phyloP scores from a whole-genome alignment of 2,329 filamentous ascomycete species.

The Epichloe elymi region DNA sequence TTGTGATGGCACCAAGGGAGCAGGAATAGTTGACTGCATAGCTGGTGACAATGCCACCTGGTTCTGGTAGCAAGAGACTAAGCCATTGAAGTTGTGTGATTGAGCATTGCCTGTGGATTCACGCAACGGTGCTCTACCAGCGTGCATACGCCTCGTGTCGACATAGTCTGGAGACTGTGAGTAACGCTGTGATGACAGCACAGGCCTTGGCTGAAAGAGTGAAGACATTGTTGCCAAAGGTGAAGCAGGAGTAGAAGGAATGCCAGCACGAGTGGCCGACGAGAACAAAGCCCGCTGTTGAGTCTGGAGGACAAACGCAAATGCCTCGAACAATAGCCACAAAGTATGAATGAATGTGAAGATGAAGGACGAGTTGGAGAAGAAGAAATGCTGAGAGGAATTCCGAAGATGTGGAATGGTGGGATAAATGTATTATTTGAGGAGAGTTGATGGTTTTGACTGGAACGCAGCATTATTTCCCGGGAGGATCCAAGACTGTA shows the following conservation, averaged over 20 bases:
- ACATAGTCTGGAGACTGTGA: conserved; percentile 33
- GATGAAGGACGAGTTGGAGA: conserved; percentile 20
- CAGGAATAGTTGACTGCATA: conserved; percentile 34
- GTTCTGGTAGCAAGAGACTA: conserved; percentile 32
- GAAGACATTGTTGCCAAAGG: conserved; percentile 21
- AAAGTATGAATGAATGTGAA: conserved; percentile 14
- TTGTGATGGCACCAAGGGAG: conserved; percentile 37
- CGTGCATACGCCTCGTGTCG: conserved; percentile 29
- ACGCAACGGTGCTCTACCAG: conserved; percentile 32
- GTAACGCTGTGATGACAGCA: conserved; percentile 38
- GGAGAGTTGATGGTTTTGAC: conserved; percentile 20
- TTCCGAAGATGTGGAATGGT: conserved; percentile 29
- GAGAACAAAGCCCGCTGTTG: conserved; percentile 14
- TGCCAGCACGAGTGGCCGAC: conserved; percentile 16
- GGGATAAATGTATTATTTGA: conserved; percentile 27
- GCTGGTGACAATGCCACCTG: conserved; percentile 29
- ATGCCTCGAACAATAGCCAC: conserved; percentile 16
- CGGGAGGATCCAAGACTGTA: conserved; percentile 21
- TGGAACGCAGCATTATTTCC: conserved; percentile 23
- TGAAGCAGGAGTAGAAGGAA: conserved; percentile 17
- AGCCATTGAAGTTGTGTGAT: conserved; percentile 25
- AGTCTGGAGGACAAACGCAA: conserved; percentile 8
- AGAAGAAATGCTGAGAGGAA: conserved; percentile 32
- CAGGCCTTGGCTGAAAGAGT: conserved; percentile 29
- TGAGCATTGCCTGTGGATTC: conserved; percentile 42